Evolutionary conservation across 371 early-diverging fungal genomes (phyloP).

Genomic region (Nosema bombycis): DNA sequence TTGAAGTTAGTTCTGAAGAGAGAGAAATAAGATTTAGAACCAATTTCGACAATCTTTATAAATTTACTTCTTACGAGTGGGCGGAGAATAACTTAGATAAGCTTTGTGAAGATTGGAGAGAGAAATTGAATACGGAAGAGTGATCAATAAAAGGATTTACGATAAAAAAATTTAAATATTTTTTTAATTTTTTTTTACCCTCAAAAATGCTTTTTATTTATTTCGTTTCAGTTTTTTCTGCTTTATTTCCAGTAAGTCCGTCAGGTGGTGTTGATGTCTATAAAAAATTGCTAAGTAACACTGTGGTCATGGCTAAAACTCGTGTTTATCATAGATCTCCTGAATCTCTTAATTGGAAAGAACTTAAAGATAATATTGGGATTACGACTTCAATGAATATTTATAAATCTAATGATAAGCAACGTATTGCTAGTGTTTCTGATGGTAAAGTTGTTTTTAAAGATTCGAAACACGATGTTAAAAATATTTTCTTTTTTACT

Average conservation of each 20-base stretch:
- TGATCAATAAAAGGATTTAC: slow-evolving; percentile 3
- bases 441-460: slow-evolving; percentile 36
- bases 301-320: slow-evolving; percentile 46
- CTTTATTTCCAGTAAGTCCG: slow-evolving; percentile 22
- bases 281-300: slow-evolving; percentile 25
- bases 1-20: slow-evolving; percentile 76
- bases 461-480: slow-evolving; percentile 42
- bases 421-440: slow-evolving; percentile 26
- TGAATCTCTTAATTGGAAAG: slow-evolving; percentile 10
- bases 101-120: slow-evolving; percentile 27
- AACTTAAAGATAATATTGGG: slow-evolving; percentile 14
- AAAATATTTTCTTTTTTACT: slow-evolving; percentile 50
- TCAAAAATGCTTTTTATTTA: slow-evolving; percentile 36
- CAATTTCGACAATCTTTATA: slow-evolving; percentile 80
- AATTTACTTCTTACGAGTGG: slow-evolving; percentile 96
- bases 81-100: slow-evolving; percentile 66
- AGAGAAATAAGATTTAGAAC: slow-evolving; percentile 77
- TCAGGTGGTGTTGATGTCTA: slow-evolving; percentile 13
- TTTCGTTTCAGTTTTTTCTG: slow-evolving; percentile 6
- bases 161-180: slow-evolving; percentile 4
- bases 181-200: slow-evolving; percentile 11
- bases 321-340: slow-evolving; percentile 1
- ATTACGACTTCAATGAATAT: slow-evolving; percentile 4
- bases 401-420: slow-evolving; percentile 33
- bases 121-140: slow-evolving; percentile 6